phyloP scores from a whole-genome alignment of 495 filamentous ascomycete genomes.

The Xylaria cubensis region DNA sequence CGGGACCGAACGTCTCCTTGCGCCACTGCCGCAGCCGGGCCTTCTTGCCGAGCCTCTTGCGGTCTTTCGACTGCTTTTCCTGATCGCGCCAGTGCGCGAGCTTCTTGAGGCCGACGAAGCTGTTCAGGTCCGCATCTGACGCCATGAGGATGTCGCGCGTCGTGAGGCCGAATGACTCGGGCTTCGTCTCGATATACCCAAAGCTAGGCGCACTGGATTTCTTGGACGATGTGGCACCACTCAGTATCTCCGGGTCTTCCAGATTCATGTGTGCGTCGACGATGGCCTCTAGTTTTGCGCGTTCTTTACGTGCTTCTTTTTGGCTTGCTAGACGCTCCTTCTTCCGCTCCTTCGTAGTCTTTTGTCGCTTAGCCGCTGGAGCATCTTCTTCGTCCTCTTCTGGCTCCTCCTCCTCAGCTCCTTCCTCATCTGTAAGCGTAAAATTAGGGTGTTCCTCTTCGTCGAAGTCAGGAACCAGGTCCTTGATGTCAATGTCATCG shows the following conservation, averaged over 20 bases:
- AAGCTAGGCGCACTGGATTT: constrained; percentile 54
- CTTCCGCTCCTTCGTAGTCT: constrained; percentile 67
- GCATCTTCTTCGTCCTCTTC: constrained; percentile 48
- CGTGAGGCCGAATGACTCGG: constrained; percentile 85
- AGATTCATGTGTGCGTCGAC: constrained; percentile 83
- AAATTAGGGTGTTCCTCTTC: constrained; percentile 61
- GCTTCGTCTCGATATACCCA: constrained; percentile 93
- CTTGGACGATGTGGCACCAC: constrained; percentile 40
- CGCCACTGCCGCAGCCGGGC: constrained; percentile 88
- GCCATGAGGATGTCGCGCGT: constrained; percentile 92
- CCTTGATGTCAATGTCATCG: constrained; percentile 95
- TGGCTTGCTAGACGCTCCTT: constrained; percentile 74
- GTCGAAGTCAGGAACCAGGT: constrained; percentile 86
- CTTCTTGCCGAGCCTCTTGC: constrained; percentile 90
- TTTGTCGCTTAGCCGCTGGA: constrained; percentile 60
- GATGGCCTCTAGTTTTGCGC: constrained; percentile 82
- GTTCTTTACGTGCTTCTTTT: constrained; percentile 75
- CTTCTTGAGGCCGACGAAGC: constrained; percentile 93
- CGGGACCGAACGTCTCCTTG: constrained; percentile 86
- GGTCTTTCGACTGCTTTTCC: constrained; percentile 86
- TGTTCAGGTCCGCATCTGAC: constrained; percentile 83
- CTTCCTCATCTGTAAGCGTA: constrained; percentile 56
- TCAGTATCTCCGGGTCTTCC: constrained; percentile 64
- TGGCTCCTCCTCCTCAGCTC: constrained; percentile 44
- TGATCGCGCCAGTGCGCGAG: constrained; percentile 85